Evolutionary conservation across 1,284 basidiomycete genomes (phyloP), one percentile per base, ranked within the genome.

Genomic region (Ceratobasidium sp.): DNA sequence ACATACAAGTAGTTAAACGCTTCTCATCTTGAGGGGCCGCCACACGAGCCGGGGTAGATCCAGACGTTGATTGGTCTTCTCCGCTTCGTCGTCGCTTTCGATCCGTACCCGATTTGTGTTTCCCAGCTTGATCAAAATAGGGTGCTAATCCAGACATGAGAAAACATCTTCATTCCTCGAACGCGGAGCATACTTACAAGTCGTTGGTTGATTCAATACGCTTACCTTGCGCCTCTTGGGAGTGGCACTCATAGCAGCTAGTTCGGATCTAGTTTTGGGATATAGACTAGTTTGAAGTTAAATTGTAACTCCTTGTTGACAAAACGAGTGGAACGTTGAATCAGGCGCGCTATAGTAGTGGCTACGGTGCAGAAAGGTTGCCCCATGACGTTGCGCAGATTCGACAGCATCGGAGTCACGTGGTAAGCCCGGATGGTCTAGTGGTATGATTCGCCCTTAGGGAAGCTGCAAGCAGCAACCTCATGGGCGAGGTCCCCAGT

Each of bases 1-100:
- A 42, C 65, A 38, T 35, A 68, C 65, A 68, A 25, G 42, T 47
- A n/a, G 42, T 47, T 29, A 55, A 35, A 13, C 15, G 31, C 35
- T 25, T 45, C 15, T 67, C 22, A 10, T 40, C 10, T 32, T 53
- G 27, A 13, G 17, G 20, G 17, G 22, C 40, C 15, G 34, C 31
- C 31, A 53, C 8, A 22, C 25, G 29, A 13, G 12, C 38, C 15
- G 34, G 34, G 25, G 60, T 32, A 20, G 49, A 53, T 32, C 15
- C 35, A 15, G 60, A 25, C 60, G 38, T 31, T 40, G 38, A 20
- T 2, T 22, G 10, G 31, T 5, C 17, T 29, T 31, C 25, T 60
- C 57, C 20, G 17, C 27, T 6, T 47, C 43, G 17, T 60, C 57
- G 3, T 34, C 29, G 32, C 27, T 60, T 60, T 35, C 42, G 27